Percentiles rank a stretch among this genome's conserved stretches.
Conservation (phyloP, 495 filamentous ascomycete species). For the Mytilinidion resinicola region DNA sequence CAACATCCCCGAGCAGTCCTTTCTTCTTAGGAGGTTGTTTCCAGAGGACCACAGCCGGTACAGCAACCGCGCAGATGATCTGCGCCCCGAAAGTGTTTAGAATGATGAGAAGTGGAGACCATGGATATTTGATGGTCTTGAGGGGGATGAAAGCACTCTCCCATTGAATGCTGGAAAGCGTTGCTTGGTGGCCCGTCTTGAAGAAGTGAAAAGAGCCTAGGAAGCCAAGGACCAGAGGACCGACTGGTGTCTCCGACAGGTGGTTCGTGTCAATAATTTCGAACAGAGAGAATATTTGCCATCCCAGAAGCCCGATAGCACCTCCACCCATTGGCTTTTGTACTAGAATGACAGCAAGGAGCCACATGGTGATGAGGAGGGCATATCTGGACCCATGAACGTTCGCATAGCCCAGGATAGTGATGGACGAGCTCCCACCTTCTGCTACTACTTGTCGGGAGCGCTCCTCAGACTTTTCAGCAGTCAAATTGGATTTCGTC, state of each 20-base stretch:
- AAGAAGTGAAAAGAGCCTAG: slow-evolving; percentile 92
- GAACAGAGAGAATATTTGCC: slow-evolving; percentile 79
- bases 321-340: slow-evolving; percentile 93
- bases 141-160: slow-evolving; percentile 92
- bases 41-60: slow-evolving; percentile 82
- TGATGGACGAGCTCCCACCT: slow-evolving; percentile 48
- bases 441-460: slow-evolving; percentile 34
- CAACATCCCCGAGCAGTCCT: slow-evolving; percentile 60
- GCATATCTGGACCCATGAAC: slow-evolving; percentile 87
- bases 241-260: slow-evolving; percentile 64
- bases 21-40: slow-evolving; percentile 55
- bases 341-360: slow-evolving; percentile 67
- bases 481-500: slow-evolving; percentile 10
- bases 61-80: slow-evolving; percentile 68
- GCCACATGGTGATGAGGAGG: slow-evolving; percentile 70
- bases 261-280: slow-evolving; percentile 81
- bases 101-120: slow-evolving; percentile 71
- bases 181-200: slow-evolving; percentile 95
- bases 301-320: slow-evolving; percentile 67
- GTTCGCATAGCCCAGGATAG: slow-evolving; percentile 87
- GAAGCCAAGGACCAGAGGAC: slow-evolving; percentile 74
- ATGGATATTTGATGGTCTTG: slow-evolving; percentile 76
- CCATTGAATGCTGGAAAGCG: slow-evolving; percentile 86
- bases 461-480: slow-evolving; percentile 7
- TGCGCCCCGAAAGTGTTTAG: slow-evolving; percentile 87